Base-by-base conservation (phyloP, 2,329 filamentous ascomycete genomes). In the Plenodomus biglobosus region DNA sequence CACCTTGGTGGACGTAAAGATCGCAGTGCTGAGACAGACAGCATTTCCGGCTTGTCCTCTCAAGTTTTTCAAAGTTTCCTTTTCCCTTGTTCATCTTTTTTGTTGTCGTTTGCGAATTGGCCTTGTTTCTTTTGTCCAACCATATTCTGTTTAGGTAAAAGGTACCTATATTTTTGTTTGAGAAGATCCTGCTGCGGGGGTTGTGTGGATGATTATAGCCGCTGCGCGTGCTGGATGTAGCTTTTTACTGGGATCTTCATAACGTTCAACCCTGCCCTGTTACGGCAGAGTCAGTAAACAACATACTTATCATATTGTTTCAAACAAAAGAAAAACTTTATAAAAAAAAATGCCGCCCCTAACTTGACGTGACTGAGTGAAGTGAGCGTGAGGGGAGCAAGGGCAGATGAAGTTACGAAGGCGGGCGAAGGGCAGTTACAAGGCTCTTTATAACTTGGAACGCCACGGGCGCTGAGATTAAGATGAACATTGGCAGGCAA, bases 201-300 rank as follows among this genome's bases (percentile, higher is more conserved):
- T 58, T 57, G 52, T 48, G 51, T 38, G 44, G 45, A 50, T 41
- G 45, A 50, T 24, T n/a, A 48, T 50, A 64, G 58, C 65, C 66
- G 66, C 66, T 69, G 66, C 52, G 65, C 66, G 66, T 61, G 64
- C 64, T 62, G 54, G 49, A 11, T 40, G 55, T 52, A 53, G 56
- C 47, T 59, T 68, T 62, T 65, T 53, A 43, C 52, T 58, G 53
- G 47, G 56, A 52, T 60, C 56, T 62, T 50, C 54, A 56, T 57
- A 53, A 48, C 42, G 38, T 54, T 48, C 44, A 46, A 30, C 38
- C 46, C 39, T 44, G 37, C 39, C n/a, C 41, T 46, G 55, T 56
- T 59, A 56, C 56, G 53, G 55, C 58, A 57, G 48, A 59, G 48
- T 61, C 59, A 64, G 58, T 58, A 56, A 64, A 41, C 41, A 61